Evolutionary conservation across 1,284 basidiomycete genomes (phyloP), one percentile per base, ranked within the genome.

Genomic region (Leccinum fallax): DNA sequence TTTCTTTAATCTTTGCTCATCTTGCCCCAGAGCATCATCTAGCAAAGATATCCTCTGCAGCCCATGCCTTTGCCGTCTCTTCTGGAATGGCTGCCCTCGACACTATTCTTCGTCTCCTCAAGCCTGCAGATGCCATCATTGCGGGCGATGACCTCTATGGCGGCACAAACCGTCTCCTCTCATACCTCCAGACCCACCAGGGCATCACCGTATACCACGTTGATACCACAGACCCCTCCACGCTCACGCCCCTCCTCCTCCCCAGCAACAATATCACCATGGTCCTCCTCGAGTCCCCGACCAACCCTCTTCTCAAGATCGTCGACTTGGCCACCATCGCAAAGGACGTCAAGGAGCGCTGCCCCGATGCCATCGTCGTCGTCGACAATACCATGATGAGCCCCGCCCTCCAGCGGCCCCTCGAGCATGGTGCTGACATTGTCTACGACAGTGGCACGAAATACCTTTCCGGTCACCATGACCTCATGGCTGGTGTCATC

Each of bases 361-460:
- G 91, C 19, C 92, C 92, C 16, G 83, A 91, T 68, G 95, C 95
- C 1, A 74, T 97, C 69, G 81, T 98, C 64, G 93, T 98, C 32
- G 94, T 96, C 26, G 97, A 99, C 78, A 99, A 99, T 78, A 99
- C 97, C 65, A 99, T 99, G 97, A 98, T 99, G 96, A 98, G 95
- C 71, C 97, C 97, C 10, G 99, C 98, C 78, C 84, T 99, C 19
- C 96, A 98, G 78, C 83, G 96, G 59, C 97, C 97, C 2, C 85
- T 99, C 57, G 95, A 98, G 73, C 90, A 97, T 64, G 97, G 97
- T 30, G 94, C 92, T 53, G 97, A 99, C 73, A 88, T 99, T 57
- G 96, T 98, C 16, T 99, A 99, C 74, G 97, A 99, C 77, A 97
- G 94, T 63, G 97, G 89, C 10, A 99, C 97, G 48, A 99, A 99